Evolutionary conservation across 257 asterid species (phyloP).

Genomic region (Misopates orontium): DNA sequence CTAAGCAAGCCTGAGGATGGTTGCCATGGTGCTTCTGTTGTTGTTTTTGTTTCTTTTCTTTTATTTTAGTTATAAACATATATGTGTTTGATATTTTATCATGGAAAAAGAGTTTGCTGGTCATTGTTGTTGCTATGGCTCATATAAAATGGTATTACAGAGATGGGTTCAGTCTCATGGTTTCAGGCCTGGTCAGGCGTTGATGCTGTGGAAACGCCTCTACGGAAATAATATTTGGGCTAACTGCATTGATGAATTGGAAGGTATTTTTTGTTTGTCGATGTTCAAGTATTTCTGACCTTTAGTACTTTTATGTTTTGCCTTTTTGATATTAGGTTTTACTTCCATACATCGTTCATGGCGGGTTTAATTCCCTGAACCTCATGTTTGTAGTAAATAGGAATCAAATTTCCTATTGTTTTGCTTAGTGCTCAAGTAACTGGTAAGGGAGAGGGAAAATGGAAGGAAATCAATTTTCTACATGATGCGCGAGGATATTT

Average conservation of each 20-base stretch:
- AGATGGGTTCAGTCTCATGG: constrained; percentile 88
- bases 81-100: no score
- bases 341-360: no score
- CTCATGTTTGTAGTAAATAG: not conserved
- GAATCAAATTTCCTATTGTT: constrained; percentile 1
- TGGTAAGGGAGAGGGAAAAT: not conserved
- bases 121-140: no score
- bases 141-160: constrained; percentile 45
- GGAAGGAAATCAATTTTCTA: no score
- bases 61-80: no score
- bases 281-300: not conserved
- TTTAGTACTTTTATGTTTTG: constrained; percentile 7
- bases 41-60: constrained; percentile 18
- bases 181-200: constrained; percentile 83
- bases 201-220: constrained; percentile 94
- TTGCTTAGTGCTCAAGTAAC: not conserved
- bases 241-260: constrained; percentile 56
- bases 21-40: not conserved
- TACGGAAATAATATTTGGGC: constrained; percentile 85
- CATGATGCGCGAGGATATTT: no score
- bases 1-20: not conserved
- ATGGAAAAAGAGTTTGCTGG: not conserved
- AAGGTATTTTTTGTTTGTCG: constrained; percentile 44
- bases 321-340: not conserved
- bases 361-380: not conserved